Evolutionary conservation across 495 filamentous ascomycete genomes (phyloP).

Genomic region (Neurospora tetraspora): DNA sequence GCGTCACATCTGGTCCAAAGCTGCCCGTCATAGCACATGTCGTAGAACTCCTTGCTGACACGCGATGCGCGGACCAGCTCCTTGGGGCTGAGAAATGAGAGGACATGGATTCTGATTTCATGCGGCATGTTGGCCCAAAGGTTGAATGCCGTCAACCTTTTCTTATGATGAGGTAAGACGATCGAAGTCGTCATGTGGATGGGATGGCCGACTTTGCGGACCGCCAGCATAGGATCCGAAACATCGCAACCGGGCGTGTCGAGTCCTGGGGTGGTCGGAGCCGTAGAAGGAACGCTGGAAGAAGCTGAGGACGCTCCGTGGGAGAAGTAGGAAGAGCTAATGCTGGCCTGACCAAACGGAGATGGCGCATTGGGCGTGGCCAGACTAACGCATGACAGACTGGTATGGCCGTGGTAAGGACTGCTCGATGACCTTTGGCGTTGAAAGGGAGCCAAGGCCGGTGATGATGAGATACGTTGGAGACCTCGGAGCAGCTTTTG

Average conservation of each 20-base stretch:
- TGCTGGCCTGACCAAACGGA: constrained; percentile 36
- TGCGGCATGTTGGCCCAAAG: constrained; percentile 74
- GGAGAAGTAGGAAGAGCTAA: constrained; percentile 50
- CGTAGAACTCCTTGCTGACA: constrained; percentile 73
- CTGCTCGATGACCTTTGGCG: constrained; percentile 57
- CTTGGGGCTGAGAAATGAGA: constrained; percentile 65
- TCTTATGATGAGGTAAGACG: constrained; percentile 50
- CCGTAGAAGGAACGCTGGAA: constrained; percentile 56
- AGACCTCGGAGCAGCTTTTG: constrained; percentile 68
- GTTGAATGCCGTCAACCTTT: constrained; percentile 44
- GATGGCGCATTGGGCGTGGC: constrained; percentile 41
- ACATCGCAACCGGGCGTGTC: constrained; percentile 26
- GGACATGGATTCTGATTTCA: constrained; percentile 71
- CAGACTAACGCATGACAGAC: constrained; percentile 80
- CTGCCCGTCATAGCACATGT: constrained; percentile 90
- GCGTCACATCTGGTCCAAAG: constrained; percentile 81
- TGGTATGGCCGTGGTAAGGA: constrained; percentile 42
- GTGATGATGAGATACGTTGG: constrained; percentile 81
- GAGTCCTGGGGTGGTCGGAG: constrained; percentile 38
- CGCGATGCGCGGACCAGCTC: constrained; percentile 74
- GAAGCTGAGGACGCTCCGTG: constrained; percentile 45
- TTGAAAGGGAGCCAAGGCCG: constrained; percentile 56
- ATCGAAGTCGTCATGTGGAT: constrained; percentile 36
- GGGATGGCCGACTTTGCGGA: constrained; percentile 23
- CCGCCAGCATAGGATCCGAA: constrained; percentile 24